These are phyloP conservation scores for Dipteronia dyeriana DNA, from an alignment of 345 rosid genomes.

Conservation along the genomic window DNA sequence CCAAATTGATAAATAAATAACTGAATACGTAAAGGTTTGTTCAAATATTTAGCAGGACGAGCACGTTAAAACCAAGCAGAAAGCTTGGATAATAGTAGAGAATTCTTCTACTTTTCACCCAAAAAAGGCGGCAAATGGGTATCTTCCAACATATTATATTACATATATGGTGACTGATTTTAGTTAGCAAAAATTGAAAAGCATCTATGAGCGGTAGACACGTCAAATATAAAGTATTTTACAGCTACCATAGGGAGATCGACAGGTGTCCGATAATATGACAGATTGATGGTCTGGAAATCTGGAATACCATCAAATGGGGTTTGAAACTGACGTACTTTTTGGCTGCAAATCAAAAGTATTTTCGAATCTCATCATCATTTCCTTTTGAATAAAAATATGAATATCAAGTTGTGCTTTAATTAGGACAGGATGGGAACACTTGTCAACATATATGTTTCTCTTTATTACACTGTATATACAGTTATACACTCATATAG, in stretches of 20 bases:
- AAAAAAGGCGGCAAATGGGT: not conserved
- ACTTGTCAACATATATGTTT: not conserved
- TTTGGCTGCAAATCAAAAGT: not conserved
- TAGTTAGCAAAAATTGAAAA: not conserved
- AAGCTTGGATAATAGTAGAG: not conserved
- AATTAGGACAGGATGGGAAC: not conserved
- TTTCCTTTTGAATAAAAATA: not conserved
- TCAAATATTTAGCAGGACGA: no score
- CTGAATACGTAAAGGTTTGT: no score
- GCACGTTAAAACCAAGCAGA: not conserved
- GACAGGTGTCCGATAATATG: conserved; percentile 18
- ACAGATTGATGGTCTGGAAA: conserved; percentile 6
- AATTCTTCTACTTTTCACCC: not conserved
- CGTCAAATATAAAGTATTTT: not conserved
- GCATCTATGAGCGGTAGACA: not conserved
- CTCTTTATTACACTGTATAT: not conserved
- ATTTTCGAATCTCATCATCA: conserved; percentile 6
- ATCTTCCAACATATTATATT: not conserved
- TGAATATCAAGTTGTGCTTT: not conserved
- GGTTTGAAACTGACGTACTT: not conserved
- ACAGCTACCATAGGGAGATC: not conserved
- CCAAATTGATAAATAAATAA: no score
- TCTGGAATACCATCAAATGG: not conserved
- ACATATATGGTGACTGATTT: not conserved
- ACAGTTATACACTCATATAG: no score